phyloP scores from a whole-genome alignment of 2,329 filamentous ascomycete genomes.

The Lecanosticta acicola region DNA sequence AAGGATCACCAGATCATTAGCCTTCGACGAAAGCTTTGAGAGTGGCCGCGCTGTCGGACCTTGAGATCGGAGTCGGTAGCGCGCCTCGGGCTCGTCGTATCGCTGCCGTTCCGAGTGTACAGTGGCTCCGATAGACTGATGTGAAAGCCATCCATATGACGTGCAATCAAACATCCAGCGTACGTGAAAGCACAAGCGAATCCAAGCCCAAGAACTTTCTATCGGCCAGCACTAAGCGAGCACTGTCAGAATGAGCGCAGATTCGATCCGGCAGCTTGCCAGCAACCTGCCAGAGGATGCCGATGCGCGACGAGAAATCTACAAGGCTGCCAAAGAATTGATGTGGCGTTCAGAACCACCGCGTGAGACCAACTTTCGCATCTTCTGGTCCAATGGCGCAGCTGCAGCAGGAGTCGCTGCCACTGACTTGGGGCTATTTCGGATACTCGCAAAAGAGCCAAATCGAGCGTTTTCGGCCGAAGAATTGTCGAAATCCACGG shows the following conservation, averaged over 20 bases:
- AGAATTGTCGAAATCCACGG: background rate
- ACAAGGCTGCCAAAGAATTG: background rate
- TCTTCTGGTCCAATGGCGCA: background rate
- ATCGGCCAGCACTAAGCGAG: background rate
- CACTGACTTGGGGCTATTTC: background rate
- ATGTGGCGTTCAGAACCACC: background rate
- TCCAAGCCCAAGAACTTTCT: background rate
- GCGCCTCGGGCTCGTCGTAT: slow-evolving; percentile 86
- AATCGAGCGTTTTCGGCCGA: background rate
- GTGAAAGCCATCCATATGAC: no score
- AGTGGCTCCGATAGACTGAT: no score
- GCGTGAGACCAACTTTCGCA: background rate
- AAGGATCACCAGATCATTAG: no score
- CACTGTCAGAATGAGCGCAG: background rate
- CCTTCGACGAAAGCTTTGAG: no score
- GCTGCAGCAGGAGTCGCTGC: background rate
- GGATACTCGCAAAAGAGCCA: background rate
- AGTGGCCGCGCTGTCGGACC: slow-evolving; percentile 78
- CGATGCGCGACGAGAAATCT: background rate
- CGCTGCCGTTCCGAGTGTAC: no score
- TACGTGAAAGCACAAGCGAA: no score
- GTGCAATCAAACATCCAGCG: no score
- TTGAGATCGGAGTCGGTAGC: slow-evolving; percentile 77
- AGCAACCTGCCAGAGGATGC: background rate
- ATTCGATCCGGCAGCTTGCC: background rate